Evolutionary conservation across 202 grass and related monocot species (phyloP), one percentile per base, ranked within the genome.

Genomic region (Elaeis oleifera): DNA sequence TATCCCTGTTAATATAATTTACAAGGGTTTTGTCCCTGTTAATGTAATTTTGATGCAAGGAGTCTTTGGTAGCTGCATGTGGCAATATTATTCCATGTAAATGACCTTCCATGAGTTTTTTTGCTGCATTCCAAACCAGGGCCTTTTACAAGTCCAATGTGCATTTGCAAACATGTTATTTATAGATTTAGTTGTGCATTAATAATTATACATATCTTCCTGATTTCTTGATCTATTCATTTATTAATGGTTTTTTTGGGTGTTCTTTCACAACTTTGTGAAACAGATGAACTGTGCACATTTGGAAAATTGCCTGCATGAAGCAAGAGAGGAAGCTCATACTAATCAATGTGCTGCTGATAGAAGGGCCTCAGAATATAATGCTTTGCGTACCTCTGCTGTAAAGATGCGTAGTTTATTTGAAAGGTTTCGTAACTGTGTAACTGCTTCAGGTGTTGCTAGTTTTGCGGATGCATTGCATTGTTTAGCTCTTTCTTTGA

Each of bases 341-440:
- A 99, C 82, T 22, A 89, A 92, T 44, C 89, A 92, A 82, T 99
- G 94, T 78, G 82, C 94, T 69, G 82, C 94, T 69, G 94, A 99
- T 52, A 99, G 94, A 84, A 94, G 94, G 77, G 88, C 80, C 61
- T 65, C 77, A 18, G 94, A 99, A 56, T 94, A 99, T 62, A 80
- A 99, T 62, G 85, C 85, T 69, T 61, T 94, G 75, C 60, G 88
- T 8, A 74, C 80, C 51, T 84, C 80, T 80, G 77, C 94, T 68
- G 63, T 99, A 54, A 89, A 84, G 68, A 84, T 99, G 76, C 88
- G 80, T 65, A 84, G 77, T 67, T 76, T 99, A 50, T 99, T 99
- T 49, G 94, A 94, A 63, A 84, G 94, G 49, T 67, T 99, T 59
- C 79, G 87, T 71, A 74, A 66, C 54, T 94, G 94, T 71, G 77